Base-by-base conservation (phyloP, 2,329 filamentous ascomycete genomes). In the Neoscytalidium dimidiatum region DNA sequence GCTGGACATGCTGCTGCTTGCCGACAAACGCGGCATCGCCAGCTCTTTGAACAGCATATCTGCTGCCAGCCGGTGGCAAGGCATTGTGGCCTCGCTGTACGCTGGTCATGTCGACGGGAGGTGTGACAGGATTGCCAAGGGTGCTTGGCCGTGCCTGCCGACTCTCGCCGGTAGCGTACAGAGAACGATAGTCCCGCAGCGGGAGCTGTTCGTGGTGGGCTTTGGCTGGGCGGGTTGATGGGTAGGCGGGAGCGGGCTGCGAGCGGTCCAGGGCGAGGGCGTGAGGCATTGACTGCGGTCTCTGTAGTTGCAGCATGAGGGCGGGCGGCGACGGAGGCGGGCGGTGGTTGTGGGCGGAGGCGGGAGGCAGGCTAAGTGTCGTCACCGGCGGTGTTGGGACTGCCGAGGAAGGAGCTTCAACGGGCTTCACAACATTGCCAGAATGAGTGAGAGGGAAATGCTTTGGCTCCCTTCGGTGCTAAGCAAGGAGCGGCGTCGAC, bases 291-390 rank as follows among this genome's bases (percentile, higher is more conserved):
- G 76, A 74, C 48, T 71, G 71, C 31, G 75, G 75, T 35, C 77
- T 74, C 69, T 78, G 75, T 76, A 78, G 72, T 72, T 77, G 74
- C 70, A 77, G 74, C 76, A 78, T 78, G 68, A 68, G 71, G 72
- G 68, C 70, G 74, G 67, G 28, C 29, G 35, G 26, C 13, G 28
- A 57, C 33, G 51, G 60, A 46, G 38, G 35, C 6, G 26, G 44
- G 44, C 26, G 48, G 23, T 44, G 26, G 65, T 17, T 3, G 19
- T 21, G 33, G 41, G 29, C 31, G 41, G 62, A n/a, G 46, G 60
- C 43, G 64, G 53, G 28, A 29, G 46, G 23, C 33, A 53, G 56
- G 43, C 14, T 23, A 49, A 33, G 53, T 65, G 53, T 57, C 62
- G 62, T 57, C 52, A 64, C 62, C 19, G n/a, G 48, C 41, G 38